These are phyloP conservation scores for Populus hybrid DNA, from an alignment of 441 rosid species.

Conservation along the genomic window DNA sequence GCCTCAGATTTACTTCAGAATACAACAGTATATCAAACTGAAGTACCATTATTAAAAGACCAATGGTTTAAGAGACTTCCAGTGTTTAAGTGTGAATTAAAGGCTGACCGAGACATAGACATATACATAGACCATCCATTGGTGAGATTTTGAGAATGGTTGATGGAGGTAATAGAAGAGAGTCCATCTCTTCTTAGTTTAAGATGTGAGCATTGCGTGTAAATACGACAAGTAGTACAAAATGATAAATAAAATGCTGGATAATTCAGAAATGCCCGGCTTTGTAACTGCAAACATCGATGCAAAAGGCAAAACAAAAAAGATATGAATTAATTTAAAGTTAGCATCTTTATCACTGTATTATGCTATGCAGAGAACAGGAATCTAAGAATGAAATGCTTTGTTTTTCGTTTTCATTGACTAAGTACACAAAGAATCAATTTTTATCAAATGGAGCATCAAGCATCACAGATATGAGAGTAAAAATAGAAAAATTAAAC, in stretches of 20 bases:
- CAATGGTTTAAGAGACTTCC: constrained; percentile 24
- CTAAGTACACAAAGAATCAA: neutral
- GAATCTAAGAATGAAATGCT: neutral
- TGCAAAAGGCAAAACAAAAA: neutral
- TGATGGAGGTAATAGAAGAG: constrained; percentile 17
- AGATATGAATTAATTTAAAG: neutral
- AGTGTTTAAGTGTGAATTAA: constrained; percentile 25
- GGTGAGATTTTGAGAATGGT: constrained; percentile 9
- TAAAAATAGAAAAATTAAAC: no score
- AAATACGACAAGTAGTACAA: constrained; percentile 21
- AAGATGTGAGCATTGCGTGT: constrained; percentile 31
- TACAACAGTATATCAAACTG: neutral
- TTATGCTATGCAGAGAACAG: neutral
- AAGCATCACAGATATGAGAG: neutral
- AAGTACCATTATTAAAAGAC: constrained; percentile 22
- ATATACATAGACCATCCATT: neutral
- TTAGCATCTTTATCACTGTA: neutral
- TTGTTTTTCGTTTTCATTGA: neutral
- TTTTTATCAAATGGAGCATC: neutral
- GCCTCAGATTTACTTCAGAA: neutral
- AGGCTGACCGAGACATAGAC: constrained; percentile 15
- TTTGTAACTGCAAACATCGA: constrained; percentile 39
- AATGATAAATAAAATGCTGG: constrained; percentile 23
- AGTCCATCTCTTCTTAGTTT: constrained; percentile 28
- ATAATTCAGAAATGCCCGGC: constrained; percentile 33